Evolutionary conservation across 2,329 filamentous ascomycete genomes (phyloP), one percentile per base, ranked within the genome.

Genomic region (Cladobotryum protrusum): DNA sequence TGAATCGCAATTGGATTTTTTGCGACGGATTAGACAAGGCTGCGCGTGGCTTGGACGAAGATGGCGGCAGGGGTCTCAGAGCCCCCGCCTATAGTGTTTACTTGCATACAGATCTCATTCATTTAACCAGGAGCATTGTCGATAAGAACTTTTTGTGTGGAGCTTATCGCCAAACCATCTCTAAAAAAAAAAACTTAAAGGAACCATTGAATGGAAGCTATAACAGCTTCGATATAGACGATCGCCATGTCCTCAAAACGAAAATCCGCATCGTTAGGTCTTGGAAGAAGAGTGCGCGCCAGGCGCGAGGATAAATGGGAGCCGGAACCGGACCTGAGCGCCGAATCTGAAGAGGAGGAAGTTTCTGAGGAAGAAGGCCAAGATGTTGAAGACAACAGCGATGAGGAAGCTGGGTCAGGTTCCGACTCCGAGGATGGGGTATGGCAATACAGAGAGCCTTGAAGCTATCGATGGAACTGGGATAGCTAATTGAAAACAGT

Each of bases 221-320:
- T 29, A 29, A 9, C 24, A 29, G 24, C 24, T 29, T 29, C 24
- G 24, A 29, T 29, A 29, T 29, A 29, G 24, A 29, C 24, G 15
- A 45, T 32, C 47, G 56, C 18, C 19, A 72, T 73, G 70, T 56
- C 66, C 1, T 54, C 63, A 0, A 68, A 69, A 52, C 68, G 77
- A 37, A 77, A 74, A 57, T 47, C 63, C 3, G 63, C 67, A 1
- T 60, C 63, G 1, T 37, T 61, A 6, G 67, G 64, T 11, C 60
- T 74, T 2, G 68, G 72, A 52, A 65, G 72, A 49, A 67, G 72
- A 39, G 74, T 77, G 1, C 70, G 71, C 34, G 66, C 70, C 1
- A 64, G 73, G 43, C 69, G 61, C 29, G 70, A 76, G 24, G 72
- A 75, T 20, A 67, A 73, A 46, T 70, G 68, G 57, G 67, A 73